Evolutionary conservation across 345 rosid species (phyloP), one percentile per base, ranked within the genome.

Genomic region (Corymbia maculata): DNA sequence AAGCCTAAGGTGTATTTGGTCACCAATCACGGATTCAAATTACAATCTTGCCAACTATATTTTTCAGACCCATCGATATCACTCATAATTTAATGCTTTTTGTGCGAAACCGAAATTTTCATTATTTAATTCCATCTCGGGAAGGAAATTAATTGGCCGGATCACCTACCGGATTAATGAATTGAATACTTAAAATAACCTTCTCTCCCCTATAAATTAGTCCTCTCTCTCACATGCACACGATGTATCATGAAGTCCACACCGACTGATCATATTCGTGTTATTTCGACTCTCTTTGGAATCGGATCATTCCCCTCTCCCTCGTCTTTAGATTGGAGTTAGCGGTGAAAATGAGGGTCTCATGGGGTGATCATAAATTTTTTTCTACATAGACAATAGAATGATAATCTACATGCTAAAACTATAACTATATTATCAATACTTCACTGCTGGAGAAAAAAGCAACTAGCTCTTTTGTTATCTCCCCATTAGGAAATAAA

Each of bases 361-460:
- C 6, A 6, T 1, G 17, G 13, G 1, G 13, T 9, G 4, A 70
- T 36, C 26, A 19, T 17, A 36, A 22, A 57, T 28, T 24, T 53
- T 8, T 57, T 55, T 15, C 17, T 6, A 14, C 6, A 14, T 15
- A 52, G 53, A 15, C 19, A 15, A 52, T 2, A 2, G 13, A 50
- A 50, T 50, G 12, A 9, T 50, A 50, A 50, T 50, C 13, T 50
- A 26, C 68, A 28, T 2, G 8, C 68, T 61, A 61, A 61, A 61
- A 61, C 32, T 12, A 61, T 26, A 28, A 26, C 0, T 1, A 2
- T 6, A 28, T 28, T 1, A 28, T 28, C 26, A 26, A 12, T 61
- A n/a, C 17, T 64, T 2, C 9, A n/a, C 0, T 5, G 4, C 2
- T 4, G 2, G 4, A 64, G 17, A n/a, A n/a, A 28, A n/a, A 13